Base-by-base conservation (phyloP, 2,329 filamentous ascomycete genomes). In the Dactylellina cionopaga region DNA sequence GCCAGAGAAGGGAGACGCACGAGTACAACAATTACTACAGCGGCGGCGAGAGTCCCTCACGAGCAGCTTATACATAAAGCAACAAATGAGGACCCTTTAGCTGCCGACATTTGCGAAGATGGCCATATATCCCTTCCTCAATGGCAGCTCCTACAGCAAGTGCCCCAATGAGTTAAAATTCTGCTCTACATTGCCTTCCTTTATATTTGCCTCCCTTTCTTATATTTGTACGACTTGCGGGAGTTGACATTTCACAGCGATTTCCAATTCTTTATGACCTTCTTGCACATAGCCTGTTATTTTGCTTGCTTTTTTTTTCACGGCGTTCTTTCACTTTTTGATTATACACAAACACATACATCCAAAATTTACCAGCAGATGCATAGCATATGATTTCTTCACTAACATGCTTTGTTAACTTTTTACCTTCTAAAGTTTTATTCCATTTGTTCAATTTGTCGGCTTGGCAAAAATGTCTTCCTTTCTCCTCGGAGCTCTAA, bases 1-100 rank as follows among this genome's bases (percentile, higher is more conserved):
- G 69, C 41, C 60, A 62, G 60, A 66, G 47, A 13, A 73, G 62
- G 33, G 58, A 72, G 41, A 65, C 66, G 10, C 47, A 59, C 7
- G 69, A 64, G 24, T 52, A 64, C 27, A 39, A 27, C n/a, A 31
- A 68, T 39, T 68, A 68, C 51, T 56, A 63, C n/a, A 71, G 58
- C 44, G 66, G 66, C 17, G 66, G 58, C 3, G 66, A 71, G 31
- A 71, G 59, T 19, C 66, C 66, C 2, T 46, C 47, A 29, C 54
- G 46, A 17, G 44, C 39, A n/a, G 59, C 51, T 25, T 71, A 71
- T 31, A 59, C 51, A 15, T 71, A 64, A 35, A 43, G 33, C 15
- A n/a, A 17, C 17, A 41, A 41, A 27, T 41, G 33, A 41, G 35
- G 19, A 10, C 41, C n/a, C n/a, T n/a, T n/a, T n/a, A n/a, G n/a